These are phyloP conservation scores for Nemania sp. DNA, from an alignment of 2,329 filamentous ascomycete species.

Conservation along the genomic window DNA sequence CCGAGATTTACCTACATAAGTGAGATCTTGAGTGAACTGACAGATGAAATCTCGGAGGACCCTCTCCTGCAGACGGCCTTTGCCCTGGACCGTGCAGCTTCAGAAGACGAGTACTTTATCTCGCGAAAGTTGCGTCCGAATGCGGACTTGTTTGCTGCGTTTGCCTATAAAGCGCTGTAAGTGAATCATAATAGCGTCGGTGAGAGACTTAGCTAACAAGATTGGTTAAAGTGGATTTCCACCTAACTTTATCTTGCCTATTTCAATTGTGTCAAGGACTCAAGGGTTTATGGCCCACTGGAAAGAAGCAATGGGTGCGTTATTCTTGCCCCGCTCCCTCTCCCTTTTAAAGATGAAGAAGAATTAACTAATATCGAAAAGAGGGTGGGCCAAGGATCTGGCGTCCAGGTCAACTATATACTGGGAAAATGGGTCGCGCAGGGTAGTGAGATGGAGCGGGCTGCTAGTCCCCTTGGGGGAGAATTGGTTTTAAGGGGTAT, in stretches of 20 bases:
- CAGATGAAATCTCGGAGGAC: slow-evolving; percentile 35
- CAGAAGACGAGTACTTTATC: slow-evolving; percentile 42
- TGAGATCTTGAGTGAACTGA: slow-evolving; percentile 35
- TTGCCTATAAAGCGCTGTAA: slow-evolving; percentile 42
- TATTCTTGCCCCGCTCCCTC: too few relatives aligned
- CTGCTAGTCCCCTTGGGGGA: too few relatives aligned
- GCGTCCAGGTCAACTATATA: too few relatives aligned
- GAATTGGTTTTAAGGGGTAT: too few relatives aligned
- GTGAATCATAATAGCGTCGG: too few relatives aligned
- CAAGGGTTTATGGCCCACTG: slow-evolving; percentile 44
- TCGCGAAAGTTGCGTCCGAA: slow-evolving; percentile 41
- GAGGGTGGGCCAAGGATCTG: too few relatives aligned
- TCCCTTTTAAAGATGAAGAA: too few relatives aligned
- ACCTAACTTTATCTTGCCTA: slow-evolving; percentile 38
- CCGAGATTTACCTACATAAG: slow-evolving; percentile 40
- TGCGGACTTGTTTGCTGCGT: slow-evolving; percentile 41
- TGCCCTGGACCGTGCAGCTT: slow-evolving; percentile 37
- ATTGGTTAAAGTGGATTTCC: slow-evolving; percentile 42
- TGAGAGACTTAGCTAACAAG: too few relatives aligned
- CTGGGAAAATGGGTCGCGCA: too few relatives aligned
- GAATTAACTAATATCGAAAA: too few relatives aligned
- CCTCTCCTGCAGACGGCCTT: slow-evolving; percentile 38
- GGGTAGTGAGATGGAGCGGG: too few relatives aligned
- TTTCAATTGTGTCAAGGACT: slow-evolving; percentile 40
- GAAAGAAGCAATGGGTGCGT: slow-evolving; percentile 44